Evolutionary conservation across 2,329 filamentous ascomycete genomes (phyloP), one percentile per base, ranked within the genome.

Genomic region (Beauveria pseudobassiana): DNA sequence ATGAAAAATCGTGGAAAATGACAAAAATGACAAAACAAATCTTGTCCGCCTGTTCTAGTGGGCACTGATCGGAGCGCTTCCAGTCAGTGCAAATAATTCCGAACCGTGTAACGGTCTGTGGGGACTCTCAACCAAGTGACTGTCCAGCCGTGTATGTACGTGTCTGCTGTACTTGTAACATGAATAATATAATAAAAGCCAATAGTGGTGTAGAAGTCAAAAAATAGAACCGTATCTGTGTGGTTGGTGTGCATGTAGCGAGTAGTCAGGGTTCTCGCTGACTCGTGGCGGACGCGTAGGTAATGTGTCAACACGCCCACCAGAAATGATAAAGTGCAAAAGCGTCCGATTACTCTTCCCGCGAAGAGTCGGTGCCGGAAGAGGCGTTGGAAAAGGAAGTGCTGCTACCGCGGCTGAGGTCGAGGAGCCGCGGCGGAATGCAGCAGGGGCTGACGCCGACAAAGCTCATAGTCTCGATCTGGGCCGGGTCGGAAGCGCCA

Each of bases 371-470:
- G 34, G 58, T 59, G 24, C 20, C 61, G 48, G 65, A 61, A 43
- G 60, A 59, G 30, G 57, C 59, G 56, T 60, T 51, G 48, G 64
- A 52, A 45, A 52, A 64, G 14, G 50, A 58, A 24, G 62, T 62
- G 55, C 64, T 69, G 67, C 68, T 67, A 22, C 50, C 40, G 18
- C 28, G 59, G 62, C 73, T 68, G 52, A 71, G 49, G 26, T 55
- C 52, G n/a, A 63, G 30, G 62, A 63, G 52, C 45, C 46, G 9
- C 62, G 30, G 24, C 57, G 72, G 34, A 78, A 78, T 78, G 65
- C 73, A 77, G 67, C 78, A 75, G 22, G 78, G 78, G 67, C 78
- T 80, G 66, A 80, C 69, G 57, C 73, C 75, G 18, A 68, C 62
- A 62, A 73, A 74, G 65, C 69, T 73, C 28, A 70, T 64, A 5